Conservation (phyloP, 2,329 filamentous ascomycete genomes). For the Myriosclerotinia curreyana region DNA sequence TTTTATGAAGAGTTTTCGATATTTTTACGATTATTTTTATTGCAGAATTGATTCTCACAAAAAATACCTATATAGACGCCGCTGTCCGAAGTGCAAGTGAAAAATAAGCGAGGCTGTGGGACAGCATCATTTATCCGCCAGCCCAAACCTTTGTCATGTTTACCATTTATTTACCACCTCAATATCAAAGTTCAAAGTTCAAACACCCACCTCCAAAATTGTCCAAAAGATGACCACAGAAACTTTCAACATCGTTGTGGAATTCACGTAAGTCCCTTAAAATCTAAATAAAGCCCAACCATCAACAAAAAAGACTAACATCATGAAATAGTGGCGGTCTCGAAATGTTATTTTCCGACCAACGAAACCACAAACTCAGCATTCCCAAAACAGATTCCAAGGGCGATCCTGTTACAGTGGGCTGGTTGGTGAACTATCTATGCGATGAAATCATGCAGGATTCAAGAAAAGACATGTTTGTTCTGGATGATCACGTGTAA, state of each 20-base stretch:
- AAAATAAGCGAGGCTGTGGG: conserved; percentile 15
- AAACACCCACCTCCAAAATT: neutral
- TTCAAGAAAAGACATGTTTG: conserved; percentile 79
- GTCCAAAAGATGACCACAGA: conserved; percentile 32
- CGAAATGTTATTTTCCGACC: conserved; percentile 87
- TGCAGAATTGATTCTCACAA: neutral
- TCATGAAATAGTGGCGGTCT: conserved; percentile 68
- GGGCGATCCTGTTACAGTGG: conserved; percentile 64
- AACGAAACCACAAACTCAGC: conserved; percentile 67
- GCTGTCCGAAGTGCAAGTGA: neutral
- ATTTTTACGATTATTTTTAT: neutral
- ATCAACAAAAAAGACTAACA: conserved; percentile 4
- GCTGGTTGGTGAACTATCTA: conserved; percentile 73
- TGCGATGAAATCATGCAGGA: conserved; percentile 84
- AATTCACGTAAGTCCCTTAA: conserved; percentile 56
- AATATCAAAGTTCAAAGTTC: neutral
- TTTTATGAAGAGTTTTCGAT: neutral
- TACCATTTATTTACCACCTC: neutral
- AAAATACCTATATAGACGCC: neutral
- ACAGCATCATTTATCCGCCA: neutral
- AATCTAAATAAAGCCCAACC: neutral
- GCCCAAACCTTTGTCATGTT: neutral
- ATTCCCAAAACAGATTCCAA: conserved; percentile 62
- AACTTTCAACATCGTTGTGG: conserved; percentile 61
- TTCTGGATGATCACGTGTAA: conserved; percentile 84